Percentiles rank a stretch among this genome's conserved stretches.
These are phyloP conservation scores for Hymenotorrendiella dingleyae DNA, from an alignment of 2,329 filamentous ascomycete species.

Conservation along the genomic window DNA sequence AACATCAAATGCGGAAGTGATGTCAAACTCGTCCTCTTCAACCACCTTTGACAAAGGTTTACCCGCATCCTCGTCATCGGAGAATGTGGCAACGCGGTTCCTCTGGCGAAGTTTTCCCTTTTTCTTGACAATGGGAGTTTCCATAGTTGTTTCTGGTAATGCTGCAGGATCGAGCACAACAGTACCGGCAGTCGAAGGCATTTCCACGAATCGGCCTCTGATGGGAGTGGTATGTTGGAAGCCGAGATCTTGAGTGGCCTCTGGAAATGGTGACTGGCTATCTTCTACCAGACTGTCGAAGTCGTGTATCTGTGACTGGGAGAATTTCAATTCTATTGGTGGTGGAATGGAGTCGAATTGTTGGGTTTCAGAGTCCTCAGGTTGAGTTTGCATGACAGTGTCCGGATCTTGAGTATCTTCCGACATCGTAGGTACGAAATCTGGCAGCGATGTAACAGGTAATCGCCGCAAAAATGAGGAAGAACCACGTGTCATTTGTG, in stretches of 20 bases:
- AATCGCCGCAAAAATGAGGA: conserved; percentile 43
- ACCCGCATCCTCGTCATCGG: conserved; percentile 28
- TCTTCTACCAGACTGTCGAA: conserved; percentile 50
- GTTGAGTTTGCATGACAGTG: conserved; percentile 44
- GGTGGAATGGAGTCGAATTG: conserved; percentile 33
- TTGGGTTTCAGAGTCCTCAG: conserved; percentile 34
- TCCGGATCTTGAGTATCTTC: conserved; percentile 35
- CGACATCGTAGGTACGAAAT: conserved; percentile 40
- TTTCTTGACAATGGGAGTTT: conserved; percentile 60
- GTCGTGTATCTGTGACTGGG: conserved; percentile 54
- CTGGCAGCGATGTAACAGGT: conserved; percentile 41
- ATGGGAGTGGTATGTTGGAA: conserved; percentile 70
- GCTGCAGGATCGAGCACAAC: conserved; percentile 42
- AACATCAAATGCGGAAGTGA: conserved; percentile 38
- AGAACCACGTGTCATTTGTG: not conserved
- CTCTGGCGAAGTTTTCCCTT: conserved; percentile 51
- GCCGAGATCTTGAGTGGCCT: conserved; percentile 76
- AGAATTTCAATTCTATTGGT: conserved; percentile 49
- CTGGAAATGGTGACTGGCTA: conserved; percentile 66
- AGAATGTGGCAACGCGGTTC: conserved; percentile 37
- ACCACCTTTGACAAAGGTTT: conserved; percentile 16
- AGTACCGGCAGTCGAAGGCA: conserved; percentile 68
- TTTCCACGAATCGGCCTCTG: conserved; percentile 57
- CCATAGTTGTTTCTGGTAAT: conserved; percentile 37
- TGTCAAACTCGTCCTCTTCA: conserved; percentile 32